These are phyloP conservation scores for Suillus cothurnatus DNA, from an alignment of 768 basidiomycete genomes.

Conservation along the genomic window DNA sequence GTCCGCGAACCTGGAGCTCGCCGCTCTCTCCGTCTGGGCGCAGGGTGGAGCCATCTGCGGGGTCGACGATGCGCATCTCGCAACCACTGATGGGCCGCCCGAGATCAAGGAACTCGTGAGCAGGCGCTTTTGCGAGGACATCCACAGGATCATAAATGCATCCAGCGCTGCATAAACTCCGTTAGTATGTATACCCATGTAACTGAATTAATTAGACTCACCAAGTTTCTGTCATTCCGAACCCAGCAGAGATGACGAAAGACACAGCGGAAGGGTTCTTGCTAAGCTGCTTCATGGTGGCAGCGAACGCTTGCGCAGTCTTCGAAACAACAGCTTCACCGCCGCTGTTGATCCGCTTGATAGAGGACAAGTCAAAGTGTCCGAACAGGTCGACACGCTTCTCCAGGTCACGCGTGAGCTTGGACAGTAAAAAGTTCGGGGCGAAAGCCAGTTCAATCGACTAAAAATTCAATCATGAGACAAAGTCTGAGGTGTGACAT, in stretches of 20 bases:
- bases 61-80: constrained; percentile 39
- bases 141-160: constrained; percentile 40
- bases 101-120: constrained; percentile 41
- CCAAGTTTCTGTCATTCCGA: constrained; percentile 48
- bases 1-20: constrained; percentile 44
- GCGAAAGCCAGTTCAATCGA: constrained; percentile 36
- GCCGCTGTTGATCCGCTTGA: constrained; percentile 42
- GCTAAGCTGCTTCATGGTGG: constrained; percentile 29
- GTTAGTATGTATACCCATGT: not conserved
- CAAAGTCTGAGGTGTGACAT: constrained; percentile 16
- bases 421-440: constrained; percentile 46
- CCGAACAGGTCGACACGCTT: constrained; percentile 26
- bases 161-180: constrained; percentile 29
- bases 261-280: constrained; percentile 17
- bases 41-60: constrained; percentile 27
- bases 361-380: constrained; percentile 34
- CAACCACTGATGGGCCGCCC: constrained; percentile 33
- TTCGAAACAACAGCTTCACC: constrained; percentile 45
- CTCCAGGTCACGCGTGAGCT: constrained; percentile 37
- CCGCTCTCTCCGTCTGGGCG: constrained; percentile 37
- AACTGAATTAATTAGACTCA: constrained; percentile 15
- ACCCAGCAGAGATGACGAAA: constrained; percentile 29
- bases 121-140: constrained; percentile 17
- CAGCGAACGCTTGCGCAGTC: constrained; percentile 41
- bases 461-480: constrained; percentile 15